These are phyloP conservation scores for Fusarium floridanum DNA, from an alignment of 2,329 filamentous ascomycete species.

Conservation along the genomic window DNA sequence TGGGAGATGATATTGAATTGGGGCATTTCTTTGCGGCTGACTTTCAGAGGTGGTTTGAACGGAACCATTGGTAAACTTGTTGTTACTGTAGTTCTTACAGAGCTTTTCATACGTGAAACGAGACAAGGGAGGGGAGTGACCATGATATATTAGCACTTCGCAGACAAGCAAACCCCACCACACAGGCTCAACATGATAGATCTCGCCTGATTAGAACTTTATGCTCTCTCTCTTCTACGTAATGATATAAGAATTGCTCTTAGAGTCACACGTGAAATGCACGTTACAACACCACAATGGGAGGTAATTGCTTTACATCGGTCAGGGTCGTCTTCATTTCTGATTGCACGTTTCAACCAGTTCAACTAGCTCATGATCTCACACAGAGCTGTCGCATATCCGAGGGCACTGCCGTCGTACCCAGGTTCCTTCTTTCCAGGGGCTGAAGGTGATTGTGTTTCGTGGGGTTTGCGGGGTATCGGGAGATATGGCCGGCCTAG, in stretches of 20 bases:
- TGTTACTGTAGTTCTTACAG: background rate
- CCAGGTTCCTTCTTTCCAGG: background rate
- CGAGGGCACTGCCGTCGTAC: background rate
- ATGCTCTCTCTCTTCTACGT: background rate
- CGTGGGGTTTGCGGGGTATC: background rate
- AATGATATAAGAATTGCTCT: background rate
- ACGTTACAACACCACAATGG: background rate
- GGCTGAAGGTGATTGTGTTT: background rate
- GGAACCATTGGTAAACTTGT: background rate
- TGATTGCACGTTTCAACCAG: background rate
- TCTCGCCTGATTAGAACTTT: background rate
- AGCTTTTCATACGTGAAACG: too few species aligned
- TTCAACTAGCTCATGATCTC: background rate
- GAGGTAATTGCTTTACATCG: too few species aligned
- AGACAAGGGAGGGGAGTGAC: background rate
- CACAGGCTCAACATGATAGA: background rate
- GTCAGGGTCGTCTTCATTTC: background rate
- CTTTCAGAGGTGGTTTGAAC: slow-evolving; percentile 7
- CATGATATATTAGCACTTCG: background rate
- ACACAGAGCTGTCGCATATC: background rate
- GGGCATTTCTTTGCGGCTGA: slow-evolving; percentile 4
- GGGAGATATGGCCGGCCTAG: background rate
- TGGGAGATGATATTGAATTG: background rate
- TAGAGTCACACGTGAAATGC: background rate
- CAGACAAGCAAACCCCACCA: background rate